These are phyloP conservation scores for Dioscorea dumetorum DNA, from an alignment of 106 monocot species.

Conservation along the genomic window DNA sequence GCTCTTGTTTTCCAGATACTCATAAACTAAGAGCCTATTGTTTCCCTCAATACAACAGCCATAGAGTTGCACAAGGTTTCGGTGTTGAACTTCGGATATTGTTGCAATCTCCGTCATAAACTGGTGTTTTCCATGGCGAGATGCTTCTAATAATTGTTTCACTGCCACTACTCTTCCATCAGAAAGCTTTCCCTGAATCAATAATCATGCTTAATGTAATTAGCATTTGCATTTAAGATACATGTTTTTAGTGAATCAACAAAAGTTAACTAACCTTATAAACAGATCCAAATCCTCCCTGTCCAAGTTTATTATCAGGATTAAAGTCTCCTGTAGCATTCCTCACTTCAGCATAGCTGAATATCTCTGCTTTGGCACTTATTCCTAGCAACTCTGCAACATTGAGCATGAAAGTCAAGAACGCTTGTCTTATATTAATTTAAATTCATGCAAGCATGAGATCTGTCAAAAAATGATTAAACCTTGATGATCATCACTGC, in stretches of 20 bases:
- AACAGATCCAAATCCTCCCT: constrained; percentile 74
- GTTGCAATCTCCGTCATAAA: constrained; percentile 82
- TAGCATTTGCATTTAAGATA: background rate
- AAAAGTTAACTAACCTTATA: constrained; percentile 36
- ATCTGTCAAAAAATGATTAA: background rate
- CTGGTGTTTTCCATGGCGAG: constrained; percentile 72
- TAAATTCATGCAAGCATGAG: background rate
- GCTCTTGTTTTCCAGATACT: constrained; percentile 74
- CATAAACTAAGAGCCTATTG: constrained; percentile 69
- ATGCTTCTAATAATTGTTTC: constrained; percentile 69
- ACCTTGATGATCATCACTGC: constrained; percentile 38
- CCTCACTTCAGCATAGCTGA: constrained; percentile 57
- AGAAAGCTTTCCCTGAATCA: constrained; percentile 53
- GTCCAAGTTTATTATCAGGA: constrained; percentile 57
- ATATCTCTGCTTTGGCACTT: constrained; percentile 31
- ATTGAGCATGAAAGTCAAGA: background rate
- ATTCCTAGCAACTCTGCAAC: constrained; percentile 38
- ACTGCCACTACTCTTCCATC: constrained; percentile 85
- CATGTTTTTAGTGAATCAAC: background rate
- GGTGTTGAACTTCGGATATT: constrained; percentile 84
- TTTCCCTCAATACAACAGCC: constrained; percentile 85
- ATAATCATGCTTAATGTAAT: background rate
- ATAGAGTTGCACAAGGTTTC: constrained; percentile 72
- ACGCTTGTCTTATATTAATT: no score
- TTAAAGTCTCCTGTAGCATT: constrained; percentile 53